phyloP scores from a whole-genome alignment of 768 basidiomycete species.

The Dioszegia crocea region DNA sequence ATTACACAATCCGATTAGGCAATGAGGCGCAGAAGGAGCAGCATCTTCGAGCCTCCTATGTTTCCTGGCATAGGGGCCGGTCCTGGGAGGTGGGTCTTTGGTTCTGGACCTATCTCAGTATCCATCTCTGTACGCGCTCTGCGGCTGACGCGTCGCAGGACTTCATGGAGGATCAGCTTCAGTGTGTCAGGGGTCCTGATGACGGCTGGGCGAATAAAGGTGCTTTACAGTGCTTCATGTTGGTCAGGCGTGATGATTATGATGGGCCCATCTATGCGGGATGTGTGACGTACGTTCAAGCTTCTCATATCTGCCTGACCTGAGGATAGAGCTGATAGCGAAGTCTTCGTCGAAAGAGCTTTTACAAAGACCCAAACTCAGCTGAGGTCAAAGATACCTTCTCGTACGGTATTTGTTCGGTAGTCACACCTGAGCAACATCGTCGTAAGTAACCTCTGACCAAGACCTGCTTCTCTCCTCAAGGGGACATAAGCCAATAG shows the following conservation, averaged over 20 bases:
- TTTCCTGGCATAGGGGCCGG: slow-evolving; percentile 18
- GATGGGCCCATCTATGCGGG: slow-evolving; percentile 33
- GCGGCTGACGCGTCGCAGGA: not conserved
- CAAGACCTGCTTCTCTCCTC: too few species aligned
- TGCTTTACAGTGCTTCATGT: slow-evolving; percentile 15
- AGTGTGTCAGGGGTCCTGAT: not conserved
- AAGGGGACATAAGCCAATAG: not conserved
- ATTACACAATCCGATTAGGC: slow-evolving; percentile 25
- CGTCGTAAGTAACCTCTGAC: slow-evolving; percentile 17
- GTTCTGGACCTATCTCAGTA: too few species aligned
- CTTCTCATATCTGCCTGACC: not conserved
- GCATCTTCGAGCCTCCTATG: slow-evolving; percentile 14
- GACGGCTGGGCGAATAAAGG: not conserved
- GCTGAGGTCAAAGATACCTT: not conserved
- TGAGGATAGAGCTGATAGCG: too few species aligned
- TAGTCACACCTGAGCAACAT: slow-evolving; percentile 27
- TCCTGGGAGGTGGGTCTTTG: slow-evolving; percentile 23
- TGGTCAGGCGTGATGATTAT: slow-evolving; percentile 22
- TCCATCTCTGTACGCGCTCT: not conserved
- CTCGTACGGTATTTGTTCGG: not conserved
- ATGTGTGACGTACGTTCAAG: slow-evolving; percentile 25
- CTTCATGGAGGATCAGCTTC: not conserved
- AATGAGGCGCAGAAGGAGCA: slow-evolving; percentile 17
- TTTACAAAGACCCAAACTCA: not conserved
- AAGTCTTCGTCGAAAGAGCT: not conserved